phyloP scores from a whole-genome alignment of 2,329 filamentous ascomycete genomes.

The Fulvia fulva region DNA sequence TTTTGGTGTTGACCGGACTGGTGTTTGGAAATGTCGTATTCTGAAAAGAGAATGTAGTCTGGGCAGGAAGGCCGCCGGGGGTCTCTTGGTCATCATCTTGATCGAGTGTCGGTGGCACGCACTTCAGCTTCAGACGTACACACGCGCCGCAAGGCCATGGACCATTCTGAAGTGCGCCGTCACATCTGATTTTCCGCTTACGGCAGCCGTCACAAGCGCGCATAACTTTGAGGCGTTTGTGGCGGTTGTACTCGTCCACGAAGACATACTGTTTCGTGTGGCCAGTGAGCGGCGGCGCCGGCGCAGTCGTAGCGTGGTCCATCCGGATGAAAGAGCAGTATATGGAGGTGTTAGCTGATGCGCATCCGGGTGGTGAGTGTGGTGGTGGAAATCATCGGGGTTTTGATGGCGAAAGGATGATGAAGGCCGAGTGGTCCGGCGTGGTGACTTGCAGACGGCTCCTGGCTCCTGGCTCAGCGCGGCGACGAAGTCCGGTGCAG shows the following conservation, averaged over 20 bases:
- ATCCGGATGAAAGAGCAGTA: conserved; percentile 10
- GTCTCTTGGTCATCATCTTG: conserved; percentile 57
- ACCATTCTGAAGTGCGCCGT: conserved; percentile 92
- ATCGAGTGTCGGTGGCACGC: conserved; percentile 79
- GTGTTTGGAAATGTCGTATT: conserved; percentile 21
- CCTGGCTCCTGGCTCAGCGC: background rate
- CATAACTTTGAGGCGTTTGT: conserved; percentile 97
- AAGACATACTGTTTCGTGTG: conserved; percentile 97
- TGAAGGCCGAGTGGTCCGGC: background rate
- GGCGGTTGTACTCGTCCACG: conserved; percentile 96
- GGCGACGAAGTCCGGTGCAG: background rate
- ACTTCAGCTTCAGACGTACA: conserved; percentile 85
- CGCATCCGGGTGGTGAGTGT: conserved; percentile 11
- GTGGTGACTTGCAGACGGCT: background rate
- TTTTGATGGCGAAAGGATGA: background rate
- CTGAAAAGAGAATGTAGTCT: conserved; percentile 30
- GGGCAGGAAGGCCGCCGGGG: conserved; percentile 19
- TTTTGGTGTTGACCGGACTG: conserved; percentile 12
- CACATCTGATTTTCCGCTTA: conserved; percentile 95
- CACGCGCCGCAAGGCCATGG: conserved; percentile 92
- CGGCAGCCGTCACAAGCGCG: conserved; percentile 94
- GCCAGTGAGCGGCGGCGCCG: conserved; percentile 56
- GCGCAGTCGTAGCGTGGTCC: conserved; percentile 18
- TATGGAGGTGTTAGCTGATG: conserved; percentile 7
- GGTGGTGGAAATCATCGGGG: conserved; percentile 11